These are phyloP conservation scores for Saraca asoca DNA, from an alignment of 331 rosid genomes.

Conservation along the genomic window DNA sequence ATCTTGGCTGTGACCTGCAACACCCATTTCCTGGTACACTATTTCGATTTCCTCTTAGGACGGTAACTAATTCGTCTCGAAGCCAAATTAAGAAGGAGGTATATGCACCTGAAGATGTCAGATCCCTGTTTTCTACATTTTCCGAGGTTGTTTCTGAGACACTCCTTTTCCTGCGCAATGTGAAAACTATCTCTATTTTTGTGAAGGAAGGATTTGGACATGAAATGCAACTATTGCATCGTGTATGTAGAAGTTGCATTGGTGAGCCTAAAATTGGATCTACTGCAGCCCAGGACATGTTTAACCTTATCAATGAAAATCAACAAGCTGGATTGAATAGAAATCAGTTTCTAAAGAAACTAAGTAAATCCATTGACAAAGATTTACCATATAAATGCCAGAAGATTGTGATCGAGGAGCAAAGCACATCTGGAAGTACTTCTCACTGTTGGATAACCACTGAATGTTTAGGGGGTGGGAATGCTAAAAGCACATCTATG, in stretches of 20 bases:
- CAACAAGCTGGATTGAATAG: conserved; percentile 64
- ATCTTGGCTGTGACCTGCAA: conserved; percentile 94
- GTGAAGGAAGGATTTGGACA: conserved; percentile 80
- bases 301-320: conserved; percentile 63
- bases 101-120: conserved; percentile 83
- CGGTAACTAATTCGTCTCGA: conserved; percentile 73
- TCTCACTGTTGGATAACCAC: conserved; percentile 85
- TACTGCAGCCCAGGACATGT: conserved; percentile 60
- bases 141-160: conserved; percentile 85
- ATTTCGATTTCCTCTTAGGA: conserved; percentile 93
- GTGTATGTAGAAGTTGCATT: conserved; percentile 58
- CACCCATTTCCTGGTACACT: conserved; percentile 89
- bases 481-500: conserved; percentile 50
- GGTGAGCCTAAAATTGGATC: conserved; percentile 66
- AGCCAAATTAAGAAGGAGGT: conserved; percentile 95
- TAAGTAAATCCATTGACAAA: conserved; percentile 54
- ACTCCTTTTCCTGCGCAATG: conserved; percentile 79
- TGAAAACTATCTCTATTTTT: conserved; percentile 78
- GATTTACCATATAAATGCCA: conserved; percentile 81
- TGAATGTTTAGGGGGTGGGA: conserved; percentile 85
- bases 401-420: conserved; percentile 67
- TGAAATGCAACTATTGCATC: conserved; percentile 83
- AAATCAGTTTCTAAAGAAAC: conserved; percentile 71
- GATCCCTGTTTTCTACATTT: conserved; percentile 76
- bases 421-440: conserved; percentile 52